These are phyloP conservation scores for Pseudogymnoascus sp. DNA, from an alignment of 2,329 filamentous ascomycete species.

Conservation along the genomic window DNA sequence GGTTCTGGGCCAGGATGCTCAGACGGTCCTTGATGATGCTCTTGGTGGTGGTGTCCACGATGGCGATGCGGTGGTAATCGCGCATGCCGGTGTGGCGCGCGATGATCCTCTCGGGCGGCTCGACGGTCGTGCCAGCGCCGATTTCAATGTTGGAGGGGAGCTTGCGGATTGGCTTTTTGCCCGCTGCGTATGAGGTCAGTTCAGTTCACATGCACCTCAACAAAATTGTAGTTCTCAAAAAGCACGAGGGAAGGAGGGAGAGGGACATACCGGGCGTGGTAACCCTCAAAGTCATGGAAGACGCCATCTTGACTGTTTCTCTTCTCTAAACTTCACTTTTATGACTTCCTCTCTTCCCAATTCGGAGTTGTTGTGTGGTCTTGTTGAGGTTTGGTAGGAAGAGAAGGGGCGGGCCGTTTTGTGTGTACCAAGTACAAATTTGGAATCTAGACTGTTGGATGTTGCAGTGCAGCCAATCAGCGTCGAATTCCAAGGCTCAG, in stretches of 20 bases:
- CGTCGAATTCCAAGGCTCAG: background rate
- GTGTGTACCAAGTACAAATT: background rate
- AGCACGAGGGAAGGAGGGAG: no score
- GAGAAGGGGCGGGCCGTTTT: conserved; percentile 1
- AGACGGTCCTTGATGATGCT: conserved; percentile 59
- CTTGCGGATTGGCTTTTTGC: conserved; percentile 33
- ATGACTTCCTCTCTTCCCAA: conserved; percentile 3
- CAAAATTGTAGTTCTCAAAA: conserved; percentile 4
- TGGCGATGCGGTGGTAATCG: conserved; percentile 56
- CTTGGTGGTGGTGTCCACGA: conserved; percentile 54
- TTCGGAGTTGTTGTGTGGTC: background rate
- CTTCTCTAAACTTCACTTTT: background rate
- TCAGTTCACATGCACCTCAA: background rate
- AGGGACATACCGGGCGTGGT: conserved; percentile 1
- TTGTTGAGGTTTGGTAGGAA: background rate
- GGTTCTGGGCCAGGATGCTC: conserved; percentile 44
- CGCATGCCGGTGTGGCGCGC: conserved; percentile 44
- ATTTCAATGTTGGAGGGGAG: conserved; percentile 48
- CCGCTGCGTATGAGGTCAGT: conserved; percentile 16
- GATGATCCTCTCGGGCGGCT: conserved; percentile 52
- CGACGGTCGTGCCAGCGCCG: conserved; percentile 43
- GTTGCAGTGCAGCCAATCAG: background rate
- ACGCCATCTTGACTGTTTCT: background rate
- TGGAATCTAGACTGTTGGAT: background rate
- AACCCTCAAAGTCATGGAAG: conserved; percentile 9